These are phyloP conservation scores for Wallemia ichthyophaga DNA, from an alignment of 1,284 basidiomycete genomes.

Conservation along the genomic window DNA sequence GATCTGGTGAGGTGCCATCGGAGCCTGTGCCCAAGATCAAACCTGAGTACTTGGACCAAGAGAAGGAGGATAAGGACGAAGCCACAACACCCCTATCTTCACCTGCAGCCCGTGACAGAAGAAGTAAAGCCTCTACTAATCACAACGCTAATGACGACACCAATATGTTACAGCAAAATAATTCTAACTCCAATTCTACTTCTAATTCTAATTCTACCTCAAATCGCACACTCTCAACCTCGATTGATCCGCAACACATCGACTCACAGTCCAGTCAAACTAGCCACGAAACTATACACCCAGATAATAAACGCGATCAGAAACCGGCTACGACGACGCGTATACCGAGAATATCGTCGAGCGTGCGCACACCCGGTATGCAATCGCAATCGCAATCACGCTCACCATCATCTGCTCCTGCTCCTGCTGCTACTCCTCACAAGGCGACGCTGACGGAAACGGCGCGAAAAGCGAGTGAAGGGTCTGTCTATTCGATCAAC, in stretches of 20 bases:
- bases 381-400: neutral
- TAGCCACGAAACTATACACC: neutral
- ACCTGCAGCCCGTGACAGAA: neutral
- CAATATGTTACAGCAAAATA: too few species aligned
- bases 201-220: neutral
- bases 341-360: conserved; percentile 3
- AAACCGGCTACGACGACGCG: conserved; percentile 5
- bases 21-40: neutral
- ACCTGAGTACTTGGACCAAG: neutral
- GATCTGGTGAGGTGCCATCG: neutral
- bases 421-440: too few species aligned
- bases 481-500: neutral
- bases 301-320: neutral
- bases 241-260: neutral
- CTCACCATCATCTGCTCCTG: neutral
- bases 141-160: neutral
- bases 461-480: neutral
- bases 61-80: neutral
- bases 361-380: neutral
- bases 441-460: neutral
- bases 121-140: neutral
- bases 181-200: too few species aligned
- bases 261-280: neutral
- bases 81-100: neutral
- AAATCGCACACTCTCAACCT: neutral